Percentiles rank a stretch among this genome's conserved stretches.
These are phyloP conservation scores for Aspergillus caelatus DNA, from an alignment of 2,329 filamentous ascomycete species.

Conservation along the genomic window DNA sequence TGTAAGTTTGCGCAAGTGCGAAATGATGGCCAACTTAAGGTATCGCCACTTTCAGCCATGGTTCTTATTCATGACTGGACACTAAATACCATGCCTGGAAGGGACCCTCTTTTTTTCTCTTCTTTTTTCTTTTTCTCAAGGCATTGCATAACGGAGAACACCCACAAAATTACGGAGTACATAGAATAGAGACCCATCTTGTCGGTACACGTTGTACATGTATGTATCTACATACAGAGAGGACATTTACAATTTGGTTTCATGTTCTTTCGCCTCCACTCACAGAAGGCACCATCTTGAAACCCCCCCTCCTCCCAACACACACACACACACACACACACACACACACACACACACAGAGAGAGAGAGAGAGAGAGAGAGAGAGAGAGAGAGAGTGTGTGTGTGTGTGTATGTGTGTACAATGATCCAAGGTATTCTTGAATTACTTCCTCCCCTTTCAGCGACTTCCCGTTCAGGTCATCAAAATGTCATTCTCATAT, in stretches of 20 bases:
- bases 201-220: not conserved
- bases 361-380: too few relatives aligned
- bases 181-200: not conserved
- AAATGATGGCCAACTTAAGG: not conserved
- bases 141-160: not conserved
- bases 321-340: not conserved
- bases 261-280: not conserved
- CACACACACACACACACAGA: too few relatives aligned
- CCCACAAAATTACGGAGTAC: not conserved
- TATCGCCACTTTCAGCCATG: conserved; percentile 1
- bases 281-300: not conserved
- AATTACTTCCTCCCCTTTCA: not conserved
- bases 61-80: not conserved
- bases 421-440: not conserved
- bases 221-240: not conserved
- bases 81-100: not conserved
- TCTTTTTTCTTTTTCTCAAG: not conserved
- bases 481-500: not conserved
- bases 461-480: not conserved
- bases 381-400: too few relatives aligned
- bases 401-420: not conserved
- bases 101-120: not conserved
- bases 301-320: too few relatives aligned
- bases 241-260: too few relatives aligned
- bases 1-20: not conserved